These are phyloP conservation scores for Plantago elongata DNA, from an alignment of 257 asterid genomes.

Conservation along the genomic window DNA sequence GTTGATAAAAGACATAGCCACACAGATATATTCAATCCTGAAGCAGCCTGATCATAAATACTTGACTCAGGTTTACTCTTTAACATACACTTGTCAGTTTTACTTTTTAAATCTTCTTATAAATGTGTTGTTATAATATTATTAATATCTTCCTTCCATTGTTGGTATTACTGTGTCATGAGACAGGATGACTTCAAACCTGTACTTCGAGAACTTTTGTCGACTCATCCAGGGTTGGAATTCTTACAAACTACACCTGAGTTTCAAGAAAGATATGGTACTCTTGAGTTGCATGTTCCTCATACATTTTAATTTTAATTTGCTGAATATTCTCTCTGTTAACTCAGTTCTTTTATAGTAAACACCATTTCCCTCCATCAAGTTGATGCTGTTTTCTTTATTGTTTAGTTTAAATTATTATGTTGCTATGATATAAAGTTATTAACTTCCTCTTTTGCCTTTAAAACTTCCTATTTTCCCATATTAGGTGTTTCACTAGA, in stretches of 20 bases:
- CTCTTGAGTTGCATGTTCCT: conserved; percentile 13
- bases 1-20: conserved; percentile 81
- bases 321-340: not conserved
- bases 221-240: conserved; percentile 97
- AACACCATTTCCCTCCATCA: too few relatives aligned
- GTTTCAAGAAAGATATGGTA: conserved; percentile 99
- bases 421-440: not conserved
- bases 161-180: conserved; percentile 18
- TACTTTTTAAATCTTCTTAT: not conserved
- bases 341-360: not conserved
- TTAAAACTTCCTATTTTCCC: too few relatives aligned
- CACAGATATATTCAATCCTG: conserved; percentile 74
- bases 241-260: conserved; percentile 98
- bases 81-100: not conserved
- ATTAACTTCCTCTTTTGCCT: too few relatives aligned
- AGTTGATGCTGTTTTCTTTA: too few relatives aligned
- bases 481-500: too few relatives aligned
- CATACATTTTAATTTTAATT: not conserved
- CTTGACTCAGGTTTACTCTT: conserved; percentile 58
- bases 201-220: conserved; percentile 89
- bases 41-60: conserved; percentile 75
- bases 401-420: not conserved
- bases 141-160: conserved; percentile 18
- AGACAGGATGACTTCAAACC: conserved; percentile 89
- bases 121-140: conserved; percentile 5